These are phyloP conservation scores for Cryptococcus neoformans DNA, from an alignment of 1,284 basidiomycete species.

Conservation along the genomic window DNA sequence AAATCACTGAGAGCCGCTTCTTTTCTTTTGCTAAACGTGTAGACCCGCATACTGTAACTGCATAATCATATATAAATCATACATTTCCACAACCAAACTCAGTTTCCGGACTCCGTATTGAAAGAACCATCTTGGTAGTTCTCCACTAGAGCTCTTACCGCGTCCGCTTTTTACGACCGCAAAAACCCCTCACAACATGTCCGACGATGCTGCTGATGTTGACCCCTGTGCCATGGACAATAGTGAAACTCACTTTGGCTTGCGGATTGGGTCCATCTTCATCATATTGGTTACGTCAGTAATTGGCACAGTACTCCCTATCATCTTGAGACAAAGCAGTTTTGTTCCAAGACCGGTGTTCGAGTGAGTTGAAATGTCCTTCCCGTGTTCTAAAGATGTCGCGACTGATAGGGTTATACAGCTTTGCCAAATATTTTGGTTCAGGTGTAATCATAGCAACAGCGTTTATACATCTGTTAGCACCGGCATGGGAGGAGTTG, in stretches of 20 bases:
- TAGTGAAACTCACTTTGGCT: conserved; percentile 21
- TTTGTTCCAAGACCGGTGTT: conserved; percentile 66
- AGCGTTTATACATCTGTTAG: conserved; percentile 80
- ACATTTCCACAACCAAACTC: too few relatives aligned
- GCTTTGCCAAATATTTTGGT: conserved; percentile 87
- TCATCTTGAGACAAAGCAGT: conserved; percentile 63
- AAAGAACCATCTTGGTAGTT: too few relatives aligned
- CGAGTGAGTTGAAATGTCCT: conserved; percentile 57
- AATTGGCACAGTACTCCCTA: conserved; percentile 76
- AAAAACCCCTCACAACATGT: background rate
- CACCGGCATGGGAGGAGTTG: conserved; percentile 70
- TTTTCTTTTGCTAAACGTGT: too few relatives aligned
- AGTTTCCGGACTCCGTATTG: too few relatives aligned
- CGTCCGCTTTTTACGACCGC: background rate
- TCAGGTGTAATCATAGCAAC: conserved; percentile 94
- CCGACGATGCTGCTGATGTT: background rate
- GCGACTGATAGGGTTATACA: background rate
- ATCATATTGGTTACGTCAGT: conserved; percentile 70
- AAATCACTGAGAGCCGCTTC: too few relatives aligned
- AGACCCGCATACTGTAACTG: too few relatives aligned
- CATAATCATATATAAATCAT: too few relatives aligned
- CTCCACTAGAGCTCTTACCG: too few relatives aligned
- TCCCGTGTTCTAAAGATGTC: background rate
- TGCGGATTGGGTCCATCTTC: conserved; percentile 83
- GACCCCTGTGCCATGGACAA: conserved; percentile 18